Evolutionary conservation across 2,329 filamentous ascomycete species (phyloP).

Genomic region (Cladophialophora immunda): DNA sequence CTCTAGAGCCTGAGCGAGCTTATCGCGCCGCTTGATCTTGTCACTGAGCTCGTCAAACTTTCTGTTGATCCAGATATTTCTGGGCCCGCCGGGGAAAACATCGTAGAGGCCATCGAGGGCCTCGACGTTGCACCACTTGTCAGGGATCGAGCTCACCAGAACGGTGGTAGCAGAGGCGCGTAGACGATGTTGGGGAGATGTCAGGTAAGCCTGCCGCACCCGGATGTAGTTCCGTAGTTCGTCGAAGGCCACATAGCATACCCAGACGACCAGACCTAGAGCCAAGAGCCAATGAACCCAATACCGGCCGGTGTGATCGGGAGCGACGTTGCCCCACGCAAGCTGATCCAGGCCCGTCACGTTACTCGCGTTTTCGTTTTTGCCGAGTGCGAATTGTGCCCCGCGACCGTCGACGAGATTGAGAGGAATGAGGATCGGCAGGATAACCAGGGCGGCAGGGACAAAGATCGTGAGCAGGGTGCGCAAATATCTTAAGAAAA

Average conservation of each 20-base stretch:
- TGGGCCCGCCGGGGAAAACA: slow-evolving; percentile 92
- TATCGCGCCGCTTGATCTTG: slow-evolving; percentile 80
- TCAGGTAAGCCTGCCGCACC: slow-evolving; percentile 91
- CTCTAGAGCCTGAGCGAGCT: slow-evolving; percentile 77
- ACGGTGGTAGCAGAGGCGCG: slow-evolving; percentile 95
- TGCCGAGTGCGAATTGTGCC: slow-evolving; percentile 55
- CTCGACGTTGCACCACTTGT: slow-evolving; percentile 87
- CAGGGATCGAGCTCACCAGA: slow-evolving; percentile 86
- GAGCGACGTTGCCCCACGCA: slow-evolving; percentile 85
- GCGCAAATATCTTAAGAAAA: slow-evolving; percentile 90
- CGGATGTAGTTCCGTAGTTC: slow-evolving; percentile 90
- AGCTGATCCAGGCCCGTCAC: slow-evolving; percentile 80
- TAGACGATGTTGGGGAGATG: slow-evolving; percentile 93
- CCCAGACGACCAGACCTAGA: slow-evolving; percentile 79
- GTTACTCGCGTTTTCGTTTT: slow-evolving; percentile 52
- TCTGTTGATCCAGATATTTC: slow-evolving; percentile 96
- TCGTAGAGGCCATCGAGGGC: slow-evolving; percentile 87
- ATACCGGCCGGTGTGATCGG: slow-evolving; percentile 72
- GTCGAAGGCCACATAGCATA: slow-evolving; percentile 85
- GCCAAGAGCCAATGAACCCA: slow-evolving; percentile 87
- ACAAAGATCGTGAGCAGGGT: slow-evolving; percentile 91
- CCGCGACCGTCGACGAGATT: slow-evolving; percentile 79
- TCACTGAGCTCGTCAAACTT: slow-evolving; percentile 83
- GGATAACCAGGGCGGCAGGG: slow-evolving; percentile 77
- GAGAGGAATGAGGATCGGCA: slow-evolving; percentile 86